Evolutionary conservation across 257 asterid species (phyloP).

Genomic region (Fraxinus excelsior): DNA sequence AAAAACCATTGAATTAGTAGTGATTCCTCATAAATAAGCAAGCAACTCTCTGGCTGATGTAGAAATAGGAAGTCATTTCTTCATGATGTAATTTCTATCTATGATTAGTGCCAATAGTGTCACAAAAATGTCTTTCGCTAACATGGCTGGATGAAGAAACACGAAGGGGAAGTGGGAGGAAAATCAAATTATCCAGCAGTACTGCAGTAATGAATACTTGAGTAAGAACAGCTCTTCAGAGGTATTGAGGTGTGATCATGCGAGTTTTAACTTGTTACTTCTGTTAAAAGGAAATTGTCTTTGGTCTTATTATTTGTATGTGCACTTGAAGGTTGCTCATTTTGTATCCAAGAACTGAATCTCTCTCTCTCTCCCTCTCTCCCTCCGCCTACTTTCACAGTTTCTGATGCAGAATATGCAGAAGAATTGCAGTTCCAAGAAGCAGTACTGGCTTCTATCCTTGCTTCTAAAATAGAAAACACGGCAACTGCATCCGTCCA

Average conservation of each 20-base stretch:
- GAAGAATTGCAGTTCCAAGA: constrained; percentile 54
- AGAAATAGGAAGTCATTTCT: background rate
- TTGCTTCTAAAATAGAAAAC: constrained; percentile 18
- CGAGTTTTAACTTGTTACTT: background rate
- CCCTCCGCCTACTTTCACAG: background rate
- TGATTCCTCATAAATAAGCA: background rate
- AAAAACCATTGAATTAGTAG: background rate
- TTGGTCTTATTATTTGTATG: background rate
- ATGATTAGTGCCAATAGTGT: background rate
- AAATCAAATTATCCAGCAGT: background rate
- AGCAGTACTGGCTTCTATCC: constrained; percentile 44
- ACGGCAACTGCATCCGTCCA: constrained; percentile 42
- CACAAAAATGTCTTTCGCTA: background rate
- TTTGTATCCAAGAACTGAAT: background rate
- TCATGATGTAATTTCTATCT: background rate
- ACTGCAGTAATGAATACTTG: background rate
- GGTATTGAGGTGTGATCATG: constrained; percentile 1
- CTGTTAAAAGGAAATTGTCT: background rate
- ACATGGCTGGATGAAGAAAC: background rate
- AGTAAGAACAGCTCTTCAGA: background rate
- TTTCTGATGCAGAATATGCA: constrained; percentile 42
- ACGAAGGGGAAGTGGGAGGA: background rate
- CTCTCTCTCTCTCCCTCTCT: background rate
- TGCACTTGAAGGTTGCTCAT: background rate
- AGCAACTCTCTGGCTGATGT: background rate